These are phyloP conservation scores for Closterium sp. DNA, from an alignment of 139 green algal genomes.

Conservation along the genomic window DNA sequence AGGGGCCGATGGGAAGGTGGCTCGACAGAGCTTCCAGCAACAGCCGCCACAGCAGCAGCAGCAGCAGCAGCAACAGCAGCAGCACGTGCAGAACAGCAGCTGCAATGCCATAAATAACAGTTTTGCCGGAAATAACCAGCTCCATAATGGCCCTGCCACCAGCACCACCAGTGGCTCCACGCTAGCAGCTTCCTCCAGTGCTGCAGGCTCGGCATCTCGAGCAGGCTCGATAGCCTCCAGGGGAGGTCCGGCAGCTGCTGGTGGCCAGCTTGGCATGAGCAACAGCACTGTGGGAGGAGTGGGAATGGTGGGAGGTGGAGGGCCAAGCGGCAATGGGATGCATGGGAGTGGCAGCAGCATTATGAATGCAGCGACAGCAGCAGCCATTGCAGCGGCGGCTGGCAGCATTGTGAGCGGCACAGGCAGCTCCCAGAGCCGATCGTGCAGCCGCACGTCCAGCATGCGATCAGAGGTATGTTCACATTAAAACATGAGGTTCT, in stretches of 20 bases:
- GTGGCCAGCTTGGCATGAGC: background rate
- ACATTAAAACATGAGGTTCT: too few species aligned
- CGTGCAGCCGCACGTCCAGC: background rate
- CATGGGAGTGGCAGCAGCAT: background rate
- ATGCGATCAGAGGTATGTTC: background rate
- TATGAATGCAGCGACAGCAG: background rate
- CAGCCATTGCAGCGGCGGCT: background rate
- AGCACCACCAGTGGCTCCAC: background rate
- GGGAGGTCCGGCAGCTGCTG: background rate
- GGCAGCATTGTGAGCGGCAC: background rate
- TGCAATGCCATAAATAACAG: background rate
- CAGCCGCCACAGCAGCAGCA: background rate
- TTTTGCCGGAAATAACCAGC: background rate
- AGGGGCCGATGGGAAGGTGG: background rate
- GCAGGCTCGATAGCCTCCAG: background rate
- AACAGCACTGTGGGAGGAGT: background rate
- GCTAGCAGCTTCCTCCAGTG: background rate
- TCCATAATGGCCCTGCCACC: background rate
- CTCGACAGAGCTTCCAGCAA: background rate
- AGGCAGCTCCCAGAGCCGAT: background rate
- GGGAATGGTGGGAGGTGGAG: background rate
- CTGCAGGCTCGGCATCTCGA: background rate
- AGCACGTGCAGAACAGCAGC: background rate
- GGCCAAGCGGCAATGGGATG: background rate
- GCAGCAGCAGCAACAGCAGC: background rate